Base-by-base conservation (phyloP, 306 rosid species). In the Dryas alaskensis region DNA sequence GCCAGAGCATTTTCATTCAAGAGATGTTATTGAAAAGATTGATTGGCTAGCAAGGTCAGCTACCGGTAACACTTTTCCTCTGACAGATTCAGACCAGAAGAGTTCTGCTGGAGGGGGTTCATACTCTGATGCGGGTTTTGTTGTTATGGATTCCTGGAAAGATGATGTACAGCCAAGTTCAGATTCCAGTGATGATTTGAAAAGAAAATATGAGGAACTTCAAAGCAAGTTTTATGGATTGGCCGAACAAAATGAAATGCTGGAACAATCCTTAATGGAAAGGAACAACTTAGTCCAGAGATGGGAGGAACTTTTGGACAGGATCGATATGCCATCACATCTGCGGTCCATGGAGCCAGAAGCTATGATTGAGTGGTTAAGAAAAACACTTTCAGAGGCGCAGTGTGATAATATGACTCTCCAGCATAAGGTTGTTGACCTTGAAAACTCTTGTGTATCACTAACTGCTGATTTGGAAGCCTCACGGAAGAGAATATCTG, bases 211-310 rank as follows among this genome's bases (percentile, higher is more conserved):
- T 78, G 97, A 90, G 79, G 99, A 92, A 79, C 87, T 95, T 70
- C 96, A 92, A 81, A 83, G 82, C 69, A 92, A 83, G 79, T 92
- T 82, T 75, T 95, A 88, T 69, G 88, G 84, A 72, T 72, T 95
- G 86, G 98, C 97, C 78, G 99, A 94, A 80, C 99, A 94, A 81
- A 94, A 94, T 85, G 99, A 90, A 87, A 94, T 92, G 98, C 89
- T 94, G 68, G 96, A 94, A 79, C 99, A 92, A 73, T 92, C 99
- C 51, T 86, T 94, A 81, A 86, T 88, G 93, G 96, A 89, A 84
- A 89, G 99, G 79, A 94, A 94, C 81, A 82, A 83, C 77, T 69
- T 89, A 49, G 90, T 92, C 69, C 99, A 90, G 87, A 86, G 89
- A 78, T 94, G 94, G 96, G 99, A 94, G 87, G 96, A 88, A 69